phyloP scores from a whole-genome alignment of 148 eudicot genomes.

The Persicaria maculosa region DNA sequence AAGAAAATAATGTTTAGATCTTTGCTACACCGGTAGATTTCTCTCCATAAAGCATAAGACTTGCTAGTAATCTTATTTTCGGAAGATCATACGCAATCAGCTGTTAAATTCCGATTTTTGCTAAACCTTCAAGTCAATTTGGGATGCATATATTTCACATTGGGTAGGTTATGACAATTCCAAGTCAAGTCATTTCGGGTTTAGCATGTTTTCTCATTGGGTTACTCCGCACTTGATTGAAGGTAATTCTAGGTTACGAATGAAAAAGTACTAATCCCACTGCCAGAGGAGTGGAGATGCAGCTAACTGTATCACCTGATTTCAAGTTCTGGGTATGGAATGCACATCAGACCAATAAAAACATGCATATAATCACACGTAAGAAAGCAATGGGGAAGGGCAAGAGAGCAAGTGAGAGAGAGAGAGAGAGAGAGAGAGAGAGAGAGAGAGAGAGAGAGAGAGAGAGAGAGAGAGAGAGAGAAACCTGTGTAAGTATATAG shows the following conservation, averaged over 20 bases:
- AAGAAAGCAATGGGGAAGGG: background rate
- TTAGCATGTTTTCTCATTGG: too few relatives aligned
- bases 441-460: too few relatives aligned
- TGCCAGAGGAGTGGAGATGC: too few relatives aligned
- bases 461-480: too few relatives aligned
- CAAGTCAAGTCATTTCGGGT: too few relatives aligned
- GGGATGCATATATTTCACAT: too few relatives aligned
- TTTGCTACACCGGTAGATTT: slow-evolving; percentile 86
- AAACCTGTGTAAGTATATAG: slow-evolving; percentile 58
- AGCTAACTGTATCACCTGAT: too few relatives aligned
- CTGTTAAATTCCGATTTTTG: background rate
- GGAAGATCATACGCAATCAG: background rate
- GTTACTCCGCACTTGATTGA: too few relatives aligned
- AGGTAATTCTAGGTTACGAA: too few relatives aligned
- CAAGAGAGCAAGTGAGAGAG: background rate
- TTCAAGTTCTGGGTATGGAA: background rate
- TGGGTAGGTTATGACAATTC: too few relatives aligned
- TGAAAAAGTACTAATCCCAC: too few relatives aligned
- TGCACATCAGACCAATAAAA: background rate
- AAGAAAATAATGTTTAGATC: background rate
- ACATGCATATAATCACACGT: background rate
- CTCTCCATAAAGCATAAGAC: slow-evolving; percentile 36
- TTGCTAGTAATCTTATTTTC: background rate
- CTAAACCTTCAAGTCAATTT: background rate
- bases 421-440: too few relatives aligned